These are phyloP conservation scores for Xylaria sp. DNA, from an alignment of 2,329 filamentous ascomycete species.

Conservation along the genomic window DNA sequence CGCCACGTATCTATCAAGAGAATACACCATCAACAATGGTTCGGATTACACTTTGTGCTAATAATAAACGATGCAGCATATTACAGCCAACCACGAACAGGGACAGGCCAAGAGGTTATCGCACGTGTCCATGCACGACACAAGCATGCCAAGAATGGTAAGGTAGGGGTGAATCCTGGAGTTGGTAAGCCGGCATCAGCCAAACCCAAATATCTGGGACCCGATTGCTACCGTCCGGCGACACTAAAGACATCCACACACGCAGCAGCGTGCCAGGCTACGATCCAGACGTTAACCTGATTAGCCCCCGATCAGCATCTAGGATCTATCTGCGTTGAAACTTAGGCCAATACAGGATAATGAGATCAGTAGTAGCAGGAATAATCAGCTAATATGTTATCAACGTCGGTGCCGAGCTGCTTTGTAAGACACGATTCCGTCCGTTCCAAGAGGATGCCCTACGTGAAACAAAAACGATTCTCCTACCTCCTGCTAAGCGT, in stretches of 20 bases:
- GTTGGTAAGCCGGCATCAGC: neutral
- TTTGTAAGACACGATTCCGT: neutral
- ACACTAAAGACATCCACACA: neutral
- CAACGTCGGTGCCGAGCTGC: neutral
- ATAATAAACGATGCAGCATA: neutral
- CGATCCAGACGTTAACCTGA: neutral
- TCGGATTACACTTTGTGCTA: neutral
- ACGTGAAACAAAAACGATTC: too few species aligned
- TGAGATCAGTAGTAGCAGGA: too few species aligned
- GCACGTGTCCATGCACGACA: conserved; percentile 28
- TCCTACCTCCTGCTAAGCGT: too few species aligned
- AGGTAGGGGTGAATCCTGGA: neutral
- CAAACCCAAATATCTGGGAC: conserved; percentile 8
- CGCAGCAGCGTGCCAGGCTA: too few species aligned
- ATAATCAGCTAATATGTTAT: too few species aligned
- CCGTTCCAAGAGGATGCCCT: too few species aligned
- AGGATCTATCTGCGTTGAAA: neutral
- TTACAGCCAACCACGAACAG: neutral
- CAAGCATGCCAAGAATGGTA: neutral
- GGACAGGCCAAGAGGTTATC: neutral
- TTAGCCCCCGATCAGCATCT: neutral
- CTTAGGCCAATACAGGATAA: neutral
- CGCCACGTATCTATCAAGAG: neutral
- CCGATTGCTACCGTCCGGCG: neutral
- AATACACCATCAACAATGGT: neutral